Conservation (phyloP, 306 rosid genomes). For the Begonia peltatifolia region DNA sequence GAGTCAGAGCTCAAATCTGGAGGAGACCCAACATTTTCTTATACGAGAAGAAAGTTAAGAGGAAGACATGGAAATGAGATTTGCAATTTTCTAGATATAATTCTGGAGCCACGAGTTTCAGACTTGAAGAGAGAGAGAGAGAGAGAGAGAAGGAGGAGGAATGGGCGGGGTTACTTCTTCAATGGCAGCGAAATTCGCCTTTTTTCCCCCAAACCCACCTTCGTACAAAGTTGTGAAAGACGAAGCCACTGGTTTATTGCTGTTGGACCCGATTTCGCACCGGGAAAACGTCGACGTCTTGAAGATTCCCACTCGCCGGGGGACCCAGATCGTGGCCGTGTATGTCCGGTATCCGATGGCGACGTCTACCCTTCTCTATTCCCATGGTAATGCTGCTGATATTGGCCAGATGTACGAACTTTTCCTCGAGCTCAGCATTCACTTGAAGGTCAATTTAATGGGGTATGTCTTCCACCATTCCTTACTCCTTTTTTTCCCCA, state of each 20-base stretch:
- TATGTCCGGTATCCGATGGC: slow-evolving; percentile 70
- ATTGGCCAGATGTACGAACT: slow-evolving; percentile 88
- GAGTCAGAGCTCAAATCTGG: slow-evolving; percentile 1
- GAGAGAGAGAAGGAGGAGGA: slow-evolving; percentile 2
- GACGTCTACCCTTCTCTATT: slow-evolving; percentile 59
- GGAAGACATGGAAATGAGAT: not conserved
- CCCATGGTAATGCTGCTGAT: slow-evolving; percentile 84
- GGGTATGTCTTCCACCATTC: slow-evolving; percentile 27
- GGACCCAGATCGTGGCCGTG: slow-evolving; percentile 70
- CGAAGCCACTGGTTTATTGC: slow-evolving; percentile 32
- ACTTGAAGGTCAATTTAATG: slow-evolving; percentile 58
- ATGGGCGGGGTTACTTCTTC: slow-evolving; percentile 91
- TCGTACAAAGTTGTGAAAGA: slow-evolving; percentile 53
- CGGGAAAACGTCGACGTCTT: slow-evolving; percentile 71
- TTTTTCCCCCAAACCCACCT: slow-evolving; percentile 78
- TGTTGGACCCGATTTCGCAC: slow-evolving; percentile 43
- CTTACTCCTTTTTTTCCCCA: slow-evolving; percentile 4
- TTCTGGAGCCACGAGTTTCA: not conserved
- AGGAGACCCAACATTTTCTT: slow-evolving; percentile 3
- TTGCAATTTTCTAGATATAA: not conserved
- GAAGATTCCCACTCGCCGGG: slow-evolving; percentile 58
- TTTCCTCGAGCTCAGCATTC: slow-evolving; percentile 61
- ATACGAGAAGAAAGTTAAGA: slow-evolving; percentile 3
- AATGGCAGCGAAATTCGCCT: slow-evolving; percentile 82
- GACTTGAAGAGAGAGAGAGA: not conserved